Conservation (phyloP, 805 yeast genomes). For the Nakazawaea anatomiae region DNA sequence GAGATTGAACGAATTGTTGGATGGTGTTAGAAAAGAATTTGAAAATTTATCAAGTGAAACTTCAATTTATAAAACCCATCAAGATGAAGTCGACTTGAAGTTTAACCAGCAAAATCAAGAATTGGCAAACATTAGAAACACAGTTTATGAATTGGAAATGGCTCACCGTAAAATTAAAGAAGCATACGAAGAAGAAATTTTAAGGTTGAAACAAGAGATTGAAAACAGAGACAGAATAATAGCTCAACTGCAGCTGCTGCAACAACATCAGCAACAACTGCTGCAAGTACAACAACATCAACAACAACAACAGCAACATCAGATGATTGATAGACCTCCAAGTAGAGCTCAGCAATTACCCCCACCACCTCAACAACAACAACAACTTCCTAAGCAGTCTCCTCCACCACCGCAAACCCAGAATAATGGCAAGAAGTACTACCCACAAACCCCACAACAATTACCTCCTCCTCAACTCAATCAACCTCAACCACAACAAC, state of each 20-base stretch:
- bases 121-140: conserved; percentile 88
- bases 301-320: conserved; percentile 28
- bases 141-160: conserved; percentile 89
- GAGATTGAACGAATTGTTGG: conserved; percentile 72
- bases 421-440: conserved; percentile 10
- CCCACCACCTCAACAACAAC: conserved; percentile 23
- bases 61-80: conserved; percentile 76
- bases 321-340: conserved; percentile 5
- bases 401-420: conserved; percentile 21
- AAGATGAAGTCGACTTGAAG: conserved; percentile 87
- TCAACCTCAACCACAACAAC: conserved; percentile 17
- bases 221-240: conserved; percentile 69
- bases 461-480: conserved; percentile 29
- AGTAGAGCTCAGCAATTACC: conserved; percentile 13
- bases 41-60: conserved; percentile 83
- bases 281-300: conserved; percentile 32
- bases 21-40: conserved; percentile 89
- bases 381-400: conserved; percentile 24
- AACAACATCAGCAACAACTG: conserved; percentile 37
- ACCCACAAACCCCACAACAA: conserved; percentile 24
- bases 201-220: conserved; percentile 77
- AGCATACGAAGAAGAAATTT: conserved; percentile 90
- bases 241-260: conserved; percentile 34
- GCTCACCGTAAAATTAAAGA: conserved; percentile 95
- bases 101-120: conserved; percentile 89